Evolutionary conservation across 176 grass and related monocot species (phyloP), one percentile per base, ranked within the genome.

Genomic region (Cenchrus fungigraminus): DNA sequence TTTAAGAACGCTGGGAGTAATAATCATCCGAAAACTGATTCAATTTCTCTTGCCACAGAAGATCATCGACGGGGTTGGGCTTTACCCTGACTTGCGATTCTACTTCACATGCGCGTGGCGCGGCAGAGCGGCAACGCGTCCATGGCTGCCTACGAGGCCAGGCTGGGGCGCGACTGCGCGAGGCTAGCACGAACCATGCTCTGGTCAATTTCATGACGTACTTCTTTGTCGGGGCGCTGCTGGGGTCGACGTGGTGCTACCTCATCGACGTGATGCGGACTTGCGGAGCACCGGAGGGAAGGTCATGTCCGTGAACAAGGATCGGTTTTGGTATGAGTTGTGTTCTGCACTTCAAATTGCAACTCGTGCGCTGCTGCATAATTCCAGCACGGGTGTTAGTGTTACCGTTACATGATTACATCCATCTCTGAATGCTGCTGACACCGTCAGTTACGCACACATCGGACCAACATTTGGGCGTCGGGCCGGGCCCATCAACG

Each of bases 231-330:
- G 81, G 92, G 44, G 92, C 90, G 32, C 82, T 92, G 63, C 22
- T 25, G 22, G 92, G 92, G 74, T 97, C 88, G 12, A 97, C 86
- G 3, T 94, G 90, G 90, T 97, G 92, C 78, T 88, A 86, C 67
- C 68, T 94, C 9, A 89, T 97, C 16, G 86, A 97, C 0, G 88
- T 92, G 47, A 92, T 92, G 90, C 72, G 86, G 15, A 94, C 22
- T 25, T 25, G 22, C 22, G 22, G 22, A 25, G 89, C 62, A 92
- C 95, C 0, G 81, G 78, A 42, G 92, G 90, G 16, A 94, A 92
- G 66, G 86, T 97, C 20, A 91, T 88, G 88, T 88, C 82, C 0
- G 88, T 91, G 62, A 97, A 97, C 84, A 94, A 84, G 52, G 95
- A 94, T 77, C 46, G 88, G 3, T 94, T 94, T 83, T 88, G 90